Evolutionary conservation across 805 yeast species (phyloP), one percentile per base, ranked within the genome.

Genomic region (Pichia californica): DNA sequence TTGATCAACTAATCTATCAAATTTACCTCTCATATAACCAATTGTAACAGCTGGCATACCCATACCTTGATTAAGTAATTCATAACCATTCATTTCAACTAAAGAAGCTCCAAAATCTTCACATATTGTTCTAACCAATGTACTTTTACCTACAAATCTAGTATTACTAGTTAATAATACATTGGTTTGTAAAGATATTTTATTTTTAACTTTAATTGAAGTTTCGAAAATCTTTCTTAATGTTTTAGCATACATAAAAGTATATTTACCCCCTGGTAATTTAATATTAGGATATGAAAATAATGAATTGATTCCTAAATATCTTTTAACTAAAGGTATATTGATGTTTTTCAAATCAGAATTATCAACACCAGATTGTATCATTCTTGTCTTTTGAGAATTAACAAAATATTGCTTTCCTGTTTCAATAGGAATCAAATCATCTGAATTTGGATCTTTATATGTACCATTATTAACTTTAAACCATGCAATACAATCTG

Each of bases 401-500:
- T 84, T 88, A 29, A 89, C 73, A 0, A 79, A 57, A 52, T 64
- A 83, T 52, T 77, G 82, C 11, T 46, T 37, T 7, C 48, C 57
- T 5, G 19, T 40, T 40, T 25, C 50, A 21, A 59, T 41, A 5
- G 48, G 49, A 3, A 54, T 52, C 4, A 54, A 61, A 2, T 63
- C 56, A 5, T 31, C 45, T 4, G 35, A 27, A 10, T 36, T 25
- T 7, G 44, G 46, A 16, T 40, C 36, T 3, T 61, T 67, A 4
- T 71, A 72, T 5, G 65, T 55, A 4, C 80, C 66, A 7, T 74
- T 81, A 2, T 76, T 69, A 2, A 91, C 74, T 51, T 76, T 76
- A 62, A 88, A 91, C 96, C 96, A 91, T 0, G 88, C 95, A 16
- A 89, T 73, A 0, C 77, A 68, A 57, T 88, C 87, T 1, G 85